Base-by-base conservation (phyloP, 441 rosid genomes). In the Lepidium campestre region DNA sequence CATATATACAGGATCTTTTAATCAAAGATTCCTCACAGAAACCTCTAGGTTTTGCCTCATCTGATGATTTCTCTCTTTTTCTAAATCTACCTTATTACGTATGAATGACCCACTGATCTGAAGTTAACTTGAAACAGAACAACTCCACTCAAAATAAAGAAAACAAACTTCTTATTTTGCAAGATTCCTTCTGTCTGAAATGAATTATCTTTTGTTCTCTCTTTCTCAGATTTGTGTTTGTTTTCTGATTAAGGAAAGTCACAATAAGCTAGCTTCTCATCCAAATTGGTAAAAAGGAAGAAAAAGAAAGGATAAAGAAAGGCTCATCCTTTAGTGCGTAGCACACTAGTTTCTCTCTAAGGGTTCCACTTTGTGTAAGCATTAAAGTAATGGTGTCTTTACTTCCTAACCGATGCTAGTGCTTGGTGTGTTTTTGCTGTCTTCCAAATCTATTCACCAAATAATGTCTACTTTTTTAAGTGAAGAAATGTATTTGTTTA, bases 351-450 rank as follows among this genome's bases (percentile, higher is more conserved):
- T 29, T 29, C 62, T 34, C 64, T 31, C 53, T 29, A 57, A 34
- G 47, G 39, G 10, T 42, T 57, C 71, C 60, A 64, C 71, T 72
- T 58, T 72, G 55, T 58, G 29, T 48, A n/a, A n/a, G 49, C 74
- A 45, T 54, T 45, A 72, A 72, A 65, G 48, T 53, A 66, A 57
- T 65, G 67, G 56, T 60, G 45, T 17, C 70, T 74, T 74, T 68
- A 35, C 65, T 74, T 74, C 7, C 69, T 68, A 61, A 54, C 77
- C 73, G 73, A 48, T 67, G 65, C 53, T 67, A 62, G 73, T 73
- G 77, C 77, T 39, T 59, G 39, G 7, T 52, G 72, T 52, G 44
- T 25, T 59, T 49, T 36, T 73, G 63, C 72, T 67, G 68, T 73
- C 68, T 60, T 52, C 68, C 68, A 73, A 54, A 60, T 44, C 62